Evolutionary conservation across 1,284 basidiomycete species (phyloP).

Genomic region (Baeospora myosura): DNA sequence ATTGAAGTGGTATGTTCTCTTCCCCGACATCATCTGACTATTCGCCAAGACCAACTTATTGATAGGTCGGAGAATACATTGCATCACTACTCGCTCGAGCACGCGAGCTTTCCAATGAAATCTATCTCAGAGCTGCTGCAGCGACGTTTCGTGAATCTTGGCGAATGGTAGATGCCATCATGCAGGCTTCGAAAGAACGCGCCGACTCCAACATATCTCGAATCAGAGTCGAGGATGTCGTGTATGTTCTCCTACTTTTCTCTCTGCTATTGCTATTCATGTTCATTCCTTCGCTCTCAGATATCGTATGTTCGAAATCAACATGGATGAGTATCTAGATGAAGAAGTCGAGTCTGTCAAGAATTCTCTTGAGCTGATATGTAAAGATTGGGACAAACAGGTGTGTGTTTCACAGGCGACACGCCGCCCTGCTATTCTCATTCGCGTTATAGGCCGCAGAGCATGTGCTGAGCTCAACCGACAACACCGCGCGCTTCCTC

Average conservation of each 20-base stretch:
- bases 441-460: constrained; percentile 87
- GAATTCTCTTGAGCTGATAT: constrained; percentile 66
- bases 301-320: constrained; percentile 87
- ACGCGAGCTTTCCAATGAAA: constrained; percentile 63
- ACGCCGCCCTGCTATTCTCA: constrained; percentile 76
- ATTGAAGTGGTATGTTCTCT: constrained; percentile 59
- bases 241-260: constrained; percentile 40
- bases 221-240: constrained; percentile 69
- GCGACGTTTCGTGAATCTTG: constrained; percentile 86
- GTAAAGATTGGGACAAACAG: constrained; percentile 73
- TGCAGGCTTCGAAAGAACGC: constrained; percentile 40
- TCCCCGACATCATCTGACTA: constrained; percentile 2
- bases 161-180: constrained; percentile 76
- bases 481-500: constrained; percentile 58
- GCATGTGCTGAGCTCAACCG: constrained; percentile 26
- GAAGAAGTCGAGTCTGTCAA: constrained; percentile 87
- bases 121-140: constrained; percentile 81
- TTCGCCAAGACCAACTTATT: background rate
- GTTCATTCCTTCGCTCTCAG: constrained; percentile 33
- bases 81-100: constrained; percentile 71
- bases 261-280: constrained; percentile 6
- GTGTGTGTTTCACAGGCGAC: constrained; percentile 31
- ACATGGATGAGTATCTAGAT: constrained; percentile 95
- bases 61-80: constrained; percentile 83
- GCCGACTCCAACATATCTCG: constrained; percentile 27